Conservation (phyloP, 208 protist genomes). For the Trypanosoma boissoni region DNA sequence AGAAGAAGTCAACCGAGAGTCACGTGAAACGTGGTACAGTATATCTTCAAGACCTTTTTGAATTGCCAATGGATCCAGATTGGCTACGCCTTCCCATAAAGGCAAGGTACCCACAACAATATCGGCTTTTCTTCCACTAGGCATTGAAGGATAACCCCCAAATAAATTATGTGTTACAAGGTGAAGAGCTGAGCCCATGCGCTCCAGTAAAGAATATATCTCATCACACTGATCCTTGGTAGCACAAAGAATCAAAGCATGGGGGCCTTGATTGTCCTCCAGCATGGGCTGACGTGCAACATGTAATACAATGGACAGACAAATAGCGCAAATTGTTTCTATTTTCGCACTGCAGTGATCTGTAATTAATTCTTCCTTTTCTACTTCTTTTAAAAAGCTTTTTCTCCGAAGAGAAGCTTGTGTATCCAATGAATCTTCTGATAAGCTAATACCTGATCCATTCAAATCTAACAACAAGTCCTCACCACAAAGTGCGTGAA, state of each 20-base stretch:
- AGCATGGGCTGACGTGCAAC: slow-evolving; percentile 59
- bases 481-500: slow-evolving; percentile 56
- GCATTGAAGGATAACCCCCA: slow-evolving; percentile 60
- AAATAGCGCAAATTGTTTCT: slow-evolving; percentile 56
- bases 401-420: slow-evolving; percentile 39
- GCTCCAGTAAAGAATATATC: slow-evolving; percentile 39
- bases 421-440: slow-evolving; percentile 50
- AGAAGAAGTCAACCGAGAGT: slow-evolving; percentile 35
- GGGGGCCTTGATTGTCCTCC: slow-evolving; percentile 54
- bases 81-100: slow-evolving; percentile 58
- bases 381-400: not conserved
- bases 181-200: slow-evolving; percentile 52
- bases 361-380: slow-evolving; percentile 5
- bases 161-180: slow-evolving; percentile 83
- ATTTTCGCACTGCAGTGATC: slow-evolving; percentile 52
- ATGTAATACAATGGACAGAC: slow-evolving; percentile 55
- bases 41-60: slow-evolving; percentile 55
- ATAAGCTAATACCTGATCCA: slow-evolving; percentile 50
- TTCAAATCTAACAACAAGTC: slow-evolving; percentile 46
- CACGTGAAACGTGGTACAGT: slow-evolving; percentile 31
- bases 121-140: slow-evolving; percentile 51
- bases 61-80: slow-evolving; percentile 11
- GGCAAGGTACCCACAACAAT: slow-evolving; percentile 72
- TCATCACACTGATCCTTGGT: slow-evolving; percentile 77
- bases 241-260: slow-evolving; percentile 65